Evolutionary conservation across 805 yeast genomes (phyloP), one percentile per base, ranked within the genome.

Genomic region (Yarrowia sp.): DNA sequence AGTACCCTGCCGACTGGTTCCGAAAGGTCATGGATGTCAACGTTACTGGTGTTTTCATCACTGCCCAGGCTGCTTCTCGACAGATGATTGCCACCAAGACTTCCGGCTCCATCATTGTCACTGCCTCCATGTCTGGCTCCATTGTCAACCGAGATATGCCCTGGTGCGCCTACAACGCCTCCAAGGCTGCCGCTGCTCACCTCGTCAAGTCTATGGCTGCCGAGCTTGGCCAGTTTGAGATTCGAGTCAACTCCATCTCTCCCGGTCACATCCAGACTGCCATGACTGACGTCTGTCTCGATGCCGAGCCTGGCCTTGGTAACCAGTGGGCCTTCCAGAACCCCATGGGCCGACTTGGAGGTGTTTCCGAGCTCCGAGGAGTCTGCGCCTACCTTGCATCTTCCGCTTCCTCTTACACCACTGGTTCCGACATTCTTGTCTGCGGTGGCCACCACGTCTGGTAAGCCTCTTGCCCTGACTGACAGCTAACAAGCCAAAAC

Each of bases 381-480:
- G 81, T 90, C 40, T 80, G 88, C 66, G 78, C 90, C 68, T 90
- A 87, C 80, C 81, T 90, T 79, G 86, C 92, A 28, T 82, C 89
- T 44, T 83, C 84, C 66, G 95, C 93, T 10, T 83, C 89, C 33
- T 81, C 88, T 17, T 90, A 89, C 81, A 88, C 93, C 65, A 89
- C 96, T 12, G 96, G 96, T 71, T 87, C 88, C 74, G 89, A 89
- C 76, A 77, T 90, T 76, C 85, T 87, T 24, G 93, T 88, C 66
- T 96, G 90, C 74, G 96, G 96, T 72, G 96, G 96, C 66, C 90
- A 89, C 80, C 87, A 87, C 70, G 87, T 91, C 70, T 89, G 93
- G 93, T 89, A 54, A 33, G 70, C 74, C 78, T 65, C 32, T 11
- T 24, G 14, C 40, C 5, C 46, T 4, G 30, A 12, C 17, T 7